Conservation (phyloP, 1,284 basidiomycete genomes). For the Boletus albobrunnescens region DNA sequence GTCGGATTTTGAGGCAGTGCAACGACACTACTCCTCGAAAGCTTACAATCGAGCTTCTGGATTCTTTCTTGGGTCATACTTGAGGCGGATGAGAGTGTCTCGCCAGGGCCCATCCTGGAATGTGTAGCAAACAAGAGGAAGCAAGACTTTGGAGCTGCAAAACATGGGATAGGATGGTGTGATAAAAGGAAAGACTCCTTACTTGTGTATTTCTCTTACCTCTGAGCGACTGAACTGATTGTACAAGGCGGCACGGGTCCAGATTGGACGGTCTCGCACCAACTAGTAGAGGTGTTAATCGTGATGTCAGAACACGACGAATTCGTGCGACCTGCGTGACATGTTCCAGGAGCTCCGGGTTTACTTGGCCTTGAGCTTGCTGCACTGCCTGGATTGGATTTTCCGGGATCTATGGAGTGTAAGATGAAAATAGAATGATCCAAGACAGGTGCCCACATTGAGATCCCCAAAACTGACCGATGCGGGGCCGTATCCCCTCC, state of each 20-base stretch:
- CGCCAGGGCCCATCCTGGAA: conserved; percentile 94
- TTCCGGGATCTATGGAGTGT: conserved; percentile 53
- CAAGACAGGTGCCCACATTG: conserved; percentile 38
- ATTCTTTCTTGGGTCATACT: conserved; percentile 84
- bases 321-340: conserved; percentile 51
- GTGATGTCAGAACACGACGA: neutral
- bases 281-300: conserved; percentile 38
- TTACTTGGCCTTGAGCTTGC: conserved; percentile 52
- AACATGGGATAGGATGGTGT: conserved; percentile 4
- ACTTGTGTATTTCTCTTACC: conserved; percentile 71
- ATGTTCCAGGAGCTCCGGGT: conserved; percentile 53
- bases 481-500: conserved; percentile 73
- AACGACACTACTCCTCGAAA: neutral
- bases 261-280: conserved; percentile 76
- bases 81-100: conserved; percentile 82
- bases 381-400: conserved; percentile 57
- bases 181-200: conserved; percentile 14
- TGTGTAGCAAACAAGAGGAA: conserved; percentile 75
- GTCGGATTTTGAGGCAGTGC: conserved; percentile 5
- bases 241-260: conserved; percentile 81
- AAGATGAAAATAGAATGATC: neutral
- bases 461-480: conserved; percentile 66
- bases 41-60: conserved; percentile 68
- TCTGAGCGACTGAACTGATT: conserved; percentile 77
- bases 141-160: conserved; percentile 64